Percentiles rank a stretch among this genome's conserved stretches.
Evolutionary conservation across 1,284 basidiomycete genomes (phyloP).

Genomic region (Stygiomarasmius scandens): DNA sequence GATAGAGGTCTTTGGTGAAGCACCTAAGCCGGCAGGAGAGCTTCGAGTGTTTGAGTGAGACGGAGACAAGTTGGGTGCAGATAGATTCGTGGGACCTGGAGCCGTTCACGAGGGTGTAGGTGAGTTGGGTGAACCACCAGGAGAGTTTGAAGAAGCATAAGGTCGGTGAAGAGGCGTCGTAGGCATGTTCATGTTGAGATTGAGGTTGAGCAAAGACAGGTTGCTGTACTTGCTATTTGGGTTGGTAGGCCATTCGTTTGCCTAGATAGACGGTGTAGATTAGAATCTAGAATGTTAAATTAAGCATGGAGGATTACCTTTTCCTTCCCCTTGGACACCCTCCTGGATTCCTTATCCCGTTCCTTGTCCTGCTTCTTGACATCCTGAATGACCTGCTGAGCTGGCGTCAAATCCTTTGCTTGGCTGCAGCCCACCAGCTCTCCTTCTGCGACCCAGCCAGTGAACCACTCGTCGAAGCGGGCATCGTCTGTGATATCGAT

Average conservation of each 20-base stretch:
- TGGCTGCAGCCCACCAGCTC: constrained; percentile 71
- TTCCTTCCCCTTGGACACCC: constrained; percentile 9
- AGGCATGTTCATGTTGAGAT: constrained; percentile 35
- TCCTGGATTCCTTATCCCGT: constrained; percentile 51
- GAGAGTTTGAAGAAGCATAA: neutral
- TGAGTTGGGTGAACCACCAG: constrained; percentile 12
- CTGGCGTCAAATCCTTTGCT: constrained; percentile 75
- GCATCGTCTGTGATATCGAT: constrained; percentile 13
- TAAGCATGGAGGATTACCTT: neutral
- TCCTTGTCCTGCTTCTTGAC: constrained; percentile 70
- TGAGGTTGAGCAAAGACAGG: constrained; percentile 56
- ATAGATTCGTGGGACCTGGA: constrained; percentile 44
- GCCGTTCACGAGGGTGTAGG: constrained; percentile 51
- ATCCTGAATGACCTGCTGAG: constrained; percentile 76
- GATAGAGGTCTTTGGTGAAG: neutral
- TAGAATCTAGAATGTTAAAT: neutral
- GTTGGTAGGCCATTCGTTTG: constrained; percentile 50
- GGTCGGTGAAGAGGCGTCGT: constrained; percentile 26
- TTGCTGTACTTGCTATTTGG: constrained; percentile 45
- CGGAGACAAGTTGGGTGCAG: constrained; percentile 60
- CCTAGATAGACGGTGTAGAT: neutral
- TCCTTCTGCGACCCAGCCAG: constrained; percentile 58
- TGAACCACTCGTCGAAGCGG: neutral
- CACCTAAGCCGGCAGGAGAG: neutral
- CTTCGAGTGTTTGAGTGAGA: constrained; percentile 43